phyloP scores from a whole-genome alignment of 2,329 filamentous ascomycete genomes.

The Aspergillus fumigatiaffinis region DNA sequence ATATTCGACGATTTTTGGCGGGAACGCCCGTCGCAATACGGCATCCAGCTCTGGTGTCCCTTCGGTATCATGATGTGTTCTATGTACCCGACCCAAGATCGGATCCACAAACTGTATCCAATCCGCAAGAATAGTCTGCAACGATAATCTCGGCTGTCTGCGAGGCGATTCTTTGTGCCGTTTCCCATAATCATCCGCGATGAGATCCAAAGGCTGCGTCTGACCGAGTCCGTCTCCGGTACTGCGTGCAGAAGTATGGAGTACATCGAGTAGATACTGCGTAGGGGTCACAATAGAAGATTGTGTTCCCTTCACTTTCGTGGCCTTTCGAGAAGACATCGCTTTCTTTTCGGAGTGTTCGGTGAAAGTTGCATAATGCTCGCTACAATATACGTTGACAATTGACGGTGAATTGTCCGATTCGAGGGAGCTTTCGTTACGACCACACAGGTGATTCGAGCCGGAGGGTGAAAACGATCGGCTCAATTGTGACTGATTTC shows the following conservation, averaged over 20 bases:
- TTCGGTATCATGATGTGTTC: background rate
- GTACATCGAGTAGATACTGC: slow-evolving; percentile 27
- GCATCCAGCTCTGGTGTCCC: slow-evolving; percentile 17
- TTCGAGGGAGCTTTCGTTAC: background rate
- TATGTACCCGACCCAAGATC: slow-evolving; percentile 12
- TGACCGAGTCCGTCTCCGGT: slow-evolving; percentile 4
- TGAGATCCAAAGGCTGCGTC: slow-evolving; percentile 5
- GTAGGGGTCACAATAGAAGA: slow-evolving; percentile 21
- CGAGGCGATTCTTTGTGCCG: slow-evolving; percentile 3
- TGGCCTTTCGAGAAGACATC: background rate
- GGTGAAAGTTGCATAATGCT: background rate
- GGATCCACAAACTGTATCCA: slow-evolving; percentile 36
- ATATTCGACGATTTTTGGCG: slow-evolving; percentile 22
- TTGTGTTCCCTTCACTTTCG: background rate
- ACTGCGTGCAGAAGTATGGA: slow-evolving; percentile 20
- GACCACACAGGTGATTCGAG: background rate
- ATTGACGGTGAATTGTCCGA: background rate
- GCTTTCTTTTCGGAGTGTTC: background rate
- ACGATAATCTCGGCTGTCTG: slow-evolving; percentile 16
- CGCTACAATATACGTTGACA: background rate
- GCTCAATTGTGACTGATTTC: slow-evolving; percentile 13
- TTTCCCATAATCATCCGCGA: background rate
- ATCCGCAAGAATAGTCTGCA: slow-evolving; percentile 36
- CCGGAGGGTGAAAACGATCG: slow-evolving; percentile 3
- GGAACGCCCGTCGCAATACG: slow-evolving; percentile 33